Evolutionary conservation across 768 basidiomycete genomes (phyloP).

Genomic region (Pleurotus eryngii): DNA sequence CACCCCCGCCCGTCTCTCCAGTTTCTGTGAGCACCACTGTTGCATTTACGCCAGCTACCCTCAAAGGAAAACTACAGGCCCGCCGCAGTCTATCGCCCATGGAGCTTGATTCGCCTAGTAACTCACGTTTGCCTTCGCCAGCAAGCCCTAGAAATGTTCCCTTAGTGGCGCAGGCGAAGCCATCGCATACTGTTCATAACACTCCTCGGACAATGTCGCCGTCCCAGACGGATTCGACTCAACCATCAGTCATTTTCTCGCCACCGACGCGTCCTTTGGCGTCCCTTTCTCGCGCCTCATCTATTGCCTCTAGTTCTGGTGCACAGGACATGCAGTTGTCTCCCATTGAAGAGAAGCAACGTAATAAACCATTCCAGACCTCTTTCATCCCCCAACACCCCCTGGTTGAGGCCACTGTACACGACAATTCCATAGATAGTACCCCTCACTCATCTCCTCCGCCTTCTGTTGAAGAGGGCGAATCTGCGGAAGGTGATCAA

Average conservation of each 20-base stretch:
- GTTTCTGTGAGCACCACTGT: background rate
- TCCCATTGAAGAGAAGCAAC: conserved; percentile 13
- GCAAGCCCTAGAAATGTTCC: background rate
- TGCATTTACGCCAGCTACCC: background rate
- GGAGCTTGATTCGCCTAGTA: conserved; percentile 53
- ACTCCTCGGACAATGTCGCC: conserved; percentile 2
- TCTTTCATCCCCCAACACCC: background rate
- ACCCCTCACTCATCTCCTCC: background rate
- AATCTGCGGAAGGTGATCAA: background rate
- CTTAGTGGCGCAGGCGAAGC: background rate
- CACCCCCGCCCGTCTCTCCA: background rate
- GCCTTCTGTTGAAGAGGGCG: background rate
- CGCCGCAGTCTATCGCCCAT: conserved; percentile 54
- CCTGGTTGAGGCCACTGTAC: background rate
- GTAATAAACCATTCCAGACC: background rate
- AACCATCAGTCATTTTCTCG: background rate
- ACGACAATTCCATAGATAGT: conserved; percentile 3
- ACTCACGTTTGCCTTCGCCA: conserved; percentile 20
- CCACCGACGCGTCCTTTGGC: background rate
- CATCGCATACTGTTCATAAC: background rate
- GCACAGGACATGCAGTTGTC: conserved; percentile 25
- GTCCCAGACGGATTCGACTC: conserved; percentile 1
- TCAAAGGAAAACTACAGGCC: conserved; percentile 1
- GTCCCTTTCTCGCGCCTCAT: conserved; percentile 13
- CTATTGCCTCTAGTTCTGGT: conserved; percentile 22